Evolutionary conservation across 2,329 filamentous ascomycete genomes (phyloP).

Genomic region (Fusarium acutatum): DNA sequence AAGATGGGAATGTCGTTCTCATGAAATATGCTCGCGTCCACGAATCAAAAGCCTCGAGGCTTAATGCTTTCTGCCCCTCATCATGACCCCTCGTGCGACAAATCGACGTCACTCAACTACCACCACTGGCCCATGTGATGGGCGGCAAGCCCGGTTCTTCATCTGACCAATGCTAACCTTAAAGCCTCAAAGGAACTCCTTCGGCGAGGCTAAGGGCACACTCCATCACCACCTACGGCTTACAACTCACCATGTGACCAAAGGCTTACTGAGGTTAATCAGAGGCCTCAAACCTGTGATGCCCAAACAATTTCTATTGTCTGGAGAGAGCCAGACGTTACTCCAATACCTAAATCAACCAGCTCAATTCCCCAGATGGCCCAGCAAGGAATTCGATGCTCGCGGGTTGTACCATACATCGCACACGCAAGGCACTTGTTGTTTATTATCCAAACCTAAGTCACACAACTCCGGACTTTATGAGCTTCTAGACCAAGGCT

Average conservation of each 20-base stretch:
- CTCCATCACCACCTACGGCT: neutral
- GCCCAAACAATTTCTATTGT: neutral
- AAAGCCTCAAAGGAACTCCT: slow-evolving; percentile 6
- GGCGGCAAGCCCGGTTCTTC: slow-evolving; percentile 32
- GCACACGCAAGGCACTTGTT: slow-evolving; percentile 6
- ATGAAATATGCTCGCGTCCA: neutral
- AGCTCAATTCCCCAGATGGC: neutral
- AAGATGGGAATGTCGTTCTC: neutral
- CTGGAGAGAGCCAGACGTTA: neutral
- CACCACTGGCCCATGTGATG: slow-evolving; percentile 30
- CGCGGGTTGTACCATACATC: neutral
- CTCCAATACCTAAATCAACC: neutral
- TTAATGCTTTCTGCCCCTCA: slow-evolving; percentile 9
- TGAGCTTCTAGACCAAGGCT: slow-evolving; percentile 5
- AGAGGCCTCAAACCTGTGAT: neutral
- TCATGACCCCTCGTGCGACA: slow-evolving; percentile 18
- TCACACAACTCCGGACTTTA: slow-evolving; percentile 24
- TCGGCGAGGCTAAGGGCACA: neutral
- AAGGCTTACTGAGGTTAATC: neutral
- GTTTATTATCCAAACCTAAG: neutral
- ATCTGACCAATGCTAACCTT: neutral
- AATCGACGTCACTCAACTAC: slow-evolving; percentile 27
- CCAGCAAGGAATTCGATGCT: slow-evolving; percentile 1
- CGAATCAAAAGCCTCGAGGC: neutral
- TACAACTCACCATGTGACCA: neutral